Conservation (phyloP, 352 stramenopile species). For the Globisporangium yorkense region DNA sequence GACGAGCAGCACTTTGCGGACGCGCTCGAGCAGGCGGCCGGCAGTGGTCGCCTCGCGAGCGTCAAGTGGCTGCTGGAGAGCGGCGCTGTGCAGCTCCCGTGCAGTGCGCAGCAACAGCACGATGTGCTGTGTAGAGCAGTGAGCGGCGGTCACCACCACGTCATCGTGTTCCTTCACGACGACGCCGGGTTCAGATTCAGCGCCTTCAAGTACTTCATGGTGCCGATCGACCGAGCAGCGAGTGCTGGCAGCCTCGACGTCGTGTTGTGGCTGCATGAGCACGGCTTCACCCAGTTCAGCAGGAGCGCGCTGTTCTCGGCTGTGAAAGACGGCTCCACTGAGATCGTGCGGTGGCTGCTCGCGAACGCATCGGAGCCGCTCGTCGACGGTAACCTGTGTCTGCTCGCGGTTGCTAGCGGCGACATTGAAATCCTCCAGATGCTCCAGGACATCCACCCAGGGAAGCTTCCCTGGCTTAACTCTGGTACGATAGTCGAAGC, state of each 20-base stretch:
- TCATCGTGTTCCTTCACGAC: background rate
- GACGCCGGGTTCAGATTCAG: background rate
- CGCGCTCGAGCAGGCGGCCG: background rate
- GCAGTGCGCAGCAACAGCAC: background rate
- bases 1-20: background rate
- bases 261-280: background rate
- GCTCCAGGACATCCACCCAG: background rate
- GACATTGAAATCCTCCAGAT: background rate
- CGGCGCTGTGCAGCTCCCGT: background rate
- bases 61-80: constrained; percentile 1
- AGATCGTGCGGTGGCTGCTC: background rate
- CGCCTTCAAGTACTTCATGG: background rate
- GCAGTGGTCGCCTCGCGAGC: background rate
- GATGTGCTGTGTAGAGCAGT: background rate
- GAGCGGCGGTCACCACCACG: background rate
- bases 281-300: background rate
- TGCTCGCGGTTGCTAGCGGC: background rate
- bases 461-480: background rate
- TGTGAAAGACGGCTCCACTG: background rate
- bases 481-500: background rate
- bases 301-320: background rate
- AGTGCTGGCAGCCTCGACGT: background rate
- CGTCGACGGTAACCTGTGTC: background rate
- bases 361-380: background rate
- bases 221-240: background rate